Evolutionary conservation across 108 stramenopile genomes (phyloP).

Genomic region (Conticribra guillardii): DNA sequence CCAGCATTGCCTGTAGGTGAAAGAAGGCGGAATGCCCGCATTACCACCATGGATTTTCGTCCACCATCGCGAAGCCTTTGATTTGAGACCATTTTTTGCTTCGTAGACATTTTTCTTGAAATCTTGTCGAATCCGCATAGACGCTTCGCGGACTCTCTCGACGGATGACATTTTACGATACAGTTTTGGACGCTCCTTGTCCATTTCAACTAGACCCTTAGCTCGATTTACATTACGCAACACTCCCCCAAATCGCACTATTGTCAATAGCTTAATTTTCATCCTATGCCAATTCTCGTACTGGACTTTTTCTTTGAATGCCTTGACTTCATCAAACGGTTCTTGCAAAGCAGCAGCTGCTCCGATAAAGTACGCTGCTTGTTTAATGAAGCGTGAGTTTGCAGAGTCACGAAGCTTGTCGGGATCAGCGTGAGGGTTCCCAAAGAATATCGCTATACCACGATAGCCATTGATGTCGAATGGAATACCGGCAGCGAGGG

Average conservation of each 20-base stretch:
- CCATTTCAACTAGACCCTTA: neutral
- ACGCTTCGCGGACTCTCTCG: neutral
- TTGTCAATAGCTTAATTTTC: conserved; percentile 22
- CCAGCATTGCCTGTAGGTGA: conserved; percentile 27
- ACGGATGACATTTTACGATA: neutral
- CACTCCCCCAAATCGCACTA: conserved; percentile 13
- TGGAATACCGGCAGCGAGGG: conserved; percentile 15
- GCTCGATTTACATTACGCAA: neutral
- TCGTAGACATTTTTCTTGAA: neutral
- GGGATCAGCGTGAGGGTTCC: conserved; percentile 8
- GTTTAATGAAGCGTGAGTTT: conserved; percentile 29
- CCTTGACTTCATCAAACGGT: conserved; percentile 14
- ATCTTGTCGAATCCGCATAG: neutral
- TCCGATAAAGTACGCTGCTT: conserved; percentile 53
- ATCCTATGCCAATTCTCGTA: conserved; percentile 19
- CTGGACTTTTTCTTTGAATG: conserved; percentile 1
- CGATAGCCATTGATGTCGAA: conserved; percentile 27
- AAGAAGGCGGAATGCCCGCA: conserved; percentile 40
- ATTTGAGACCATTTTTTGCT: neutral
- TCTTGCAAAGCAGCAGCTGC: conserved; percentile 23
- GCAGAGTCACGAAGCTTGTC: conserved; percentile 23
- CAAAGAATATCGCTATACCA: conserved; percentile 54
- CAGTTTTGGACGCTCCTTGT: neutral
- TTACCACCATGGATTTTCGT: conserved; percentile 19
- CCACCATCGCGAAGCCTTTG: neutral